Base-by-base conservation (phyloP, 2,329 filamentous ascomycete species). In the Colletotrichum sp. region DNA sequence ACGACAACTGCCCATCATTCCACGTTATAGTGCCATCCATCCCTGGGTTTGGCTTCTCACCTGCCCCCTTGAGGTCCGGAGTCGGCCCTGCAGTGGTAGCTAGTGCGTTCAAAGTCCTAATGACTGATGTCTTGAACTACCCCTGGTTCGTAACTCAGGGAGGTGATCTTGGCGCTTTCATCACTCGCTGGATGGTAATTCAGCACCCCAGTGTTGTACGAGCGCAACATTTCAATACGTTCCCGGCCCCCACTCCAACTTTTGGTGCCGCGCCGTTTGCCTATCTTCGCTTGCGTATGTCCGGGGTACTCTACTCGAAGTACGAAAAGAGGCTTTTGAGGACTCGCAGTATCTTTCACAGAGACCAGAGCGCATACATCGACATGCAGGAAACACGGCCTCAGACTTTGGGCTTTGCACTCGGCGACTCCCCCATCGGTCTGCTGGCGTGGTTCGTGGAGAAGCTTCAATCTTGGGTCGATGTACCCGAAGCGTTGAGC, bases 1-100 rank as follows among this genome's bases (percentile, higher is more conserved):
- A 80, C 13, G 72, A 79, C 7, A 69, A 71, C 3, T 49, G 76
- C 12, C 85, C 84, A 21, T 83, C 87, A 5, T 90, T 88, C 79
- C 86, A 89, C 77, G 82, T 89, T 39, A 84, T 90, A 5, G 86
- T 85, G 0, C 88, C 88, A 6, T 86, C 84, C 6, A 78, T 86
- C 3, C 86, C 87, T 1, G 87, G 86, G 24, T 89, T 83, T 75
- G 87, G 84, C 13, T 89, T 88, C 78, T 87, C 85, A 1, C 80
- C 82, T 3, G 77, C 80, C 24, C 80, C 82, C 1, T 77, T 78
- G 15, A 78, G 81, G 34, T 77, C 79, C 0, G 85, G 85, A 0
- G 82, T 87, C 32, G 81, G 79, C 4, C 78, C 80, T 3, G 66
- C 69, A 3, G 79, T 85, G 34, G 79, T 80, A 9, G 85, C 81